These are phyloP conservation scores for Eimeria acervulina DNA, from an alignment of 169 alveolate species.

Conservation along the genomic window DNA sequence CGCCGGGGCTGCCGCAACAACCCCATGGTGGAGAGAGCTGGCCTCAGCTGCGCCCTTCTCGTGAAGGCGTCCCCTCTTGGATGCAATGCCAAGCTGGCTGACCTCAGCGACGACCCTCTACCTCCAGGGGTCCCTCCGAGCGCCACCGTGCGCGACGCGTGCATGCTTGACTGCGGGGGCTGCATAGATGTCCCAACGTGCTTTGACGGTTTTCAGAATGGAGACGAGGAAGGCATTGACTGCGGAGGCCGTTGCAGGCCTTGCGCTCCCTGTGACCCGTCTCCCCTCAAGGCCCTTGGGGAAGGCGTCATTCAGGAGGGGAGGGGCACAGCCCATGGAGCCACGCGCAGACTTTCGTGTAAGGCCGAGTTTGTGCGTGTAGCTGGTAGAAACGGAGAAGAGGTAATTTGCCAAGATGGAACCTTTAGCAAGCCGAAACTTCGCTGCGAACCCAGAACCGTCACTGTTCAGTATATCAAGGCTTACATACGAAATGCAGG, in stretches of 20 bases:
- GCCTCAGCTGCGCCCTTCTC: conserved; percentile 81
- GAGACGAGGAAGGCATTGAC: conserved; percentile 89
- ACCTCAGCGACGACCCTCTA: conserved; percentile 77
- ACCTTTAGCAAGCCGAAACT: conserved; percentile 71
- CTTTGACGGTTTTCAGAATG: conserved; percentile 87
- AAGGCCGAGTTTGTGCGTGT: conserved; percentile 63
- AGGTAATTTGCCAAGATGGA: conserved; percentile 83
- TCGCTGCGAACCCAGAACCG: conserved; percentile 71
- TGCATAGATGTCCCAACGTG: conserved; percentile 87
- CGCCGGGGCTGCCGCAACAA: conserved; percentile 81
- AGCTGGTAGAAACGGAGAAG: conserved; percentile 79
- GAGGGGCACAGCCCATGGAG: conserved; percentile 78
- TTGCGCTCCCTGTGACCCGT: conserved; percentile 83
- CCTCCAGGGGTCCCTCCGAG: conserved; percentile 81
- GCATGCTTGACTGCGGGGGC: conserved; percentile 83
- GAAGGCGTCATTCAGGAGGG: conserved; percentile 77
- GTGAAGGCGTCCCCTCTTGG: conserved; percentile 83
- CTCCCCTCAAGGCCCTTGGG: conserved; percentile 81
- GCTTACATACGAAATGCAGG: conserved; percentile 75
- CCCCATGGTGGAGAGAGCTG: conserved; percentile 83
- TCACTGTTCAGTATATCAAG: conserved; percentile 71
- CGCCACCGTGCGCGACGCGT: conserved; percentile 81
- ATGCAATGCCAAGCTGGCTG: conserved; percentile 81
- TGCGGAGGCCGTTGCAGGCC: conserved; percentile 90
- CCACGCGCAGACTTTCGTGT: conserved; percentile 75